Conservation (phyloP, 2,329 filamentous ascomycete species). For the Trichoderma afroharzianum region DNA sequence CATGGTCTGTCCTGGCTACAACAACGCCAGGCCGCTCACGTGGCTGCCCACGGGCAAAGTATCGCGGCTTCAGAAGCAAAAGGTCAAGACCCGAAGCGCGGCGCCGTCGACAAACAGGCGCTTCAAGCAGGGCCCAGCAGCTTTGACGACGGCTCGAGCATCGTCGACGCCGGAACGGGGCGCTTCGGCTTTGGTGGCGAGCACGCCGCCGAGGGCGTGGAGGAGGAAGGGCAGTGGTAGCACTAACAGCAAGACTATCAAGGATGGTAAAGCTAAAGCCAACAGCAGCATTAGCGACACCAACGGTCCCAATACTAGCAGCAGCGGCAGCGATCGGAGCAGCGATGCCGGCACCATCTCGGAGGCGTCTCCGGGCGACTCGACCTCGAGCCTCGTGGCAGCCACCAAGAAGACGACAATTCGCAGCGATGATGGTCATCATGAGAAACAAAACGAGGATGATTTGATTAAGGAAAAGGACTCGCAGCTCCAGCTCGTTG, state of each 20-base stretch:
- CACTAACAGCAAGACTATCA: background rate
- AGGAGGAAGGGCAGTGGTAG: background rate
- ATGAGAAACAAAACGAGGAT: background rate
- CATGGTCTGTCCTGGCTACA: slow-evolving; percentile 39
- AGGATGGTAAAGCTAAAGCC: background rate
- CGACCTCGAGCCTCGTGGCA: background rate
- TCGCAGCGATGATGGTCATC: background rate
- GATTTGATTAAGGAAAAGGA: background rate
- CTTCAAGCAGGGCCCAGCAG: background rate
- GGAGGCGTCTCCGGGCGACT: background rate
- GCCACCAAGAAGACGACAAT: background rate
- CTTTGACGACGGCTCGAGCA: background rate
- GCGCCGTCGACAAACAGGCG: background rate
- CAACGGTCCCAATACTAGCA: background rate
- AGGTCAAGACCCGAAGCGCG: background rate
- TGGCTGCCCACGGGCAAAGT: slow-evolving; percentile 40
- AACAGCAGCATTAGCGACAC: background rate
- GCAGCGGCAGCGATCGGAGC: background rate
- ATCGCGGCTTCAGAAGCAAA: slow-evolving; percentile 13
- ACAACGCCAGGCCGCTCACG: slow-evolving; percentile 35
- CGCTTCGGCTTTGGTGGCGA: background rate
- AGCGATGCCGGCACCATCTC: slow-evolving; percentile 9
- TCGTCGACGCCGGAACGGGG: background rate
- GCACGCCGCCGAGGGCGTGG: background rate
- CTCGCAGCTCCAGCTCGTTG: background rate